phyloP scores from a whole-genome alignment of 176 grass and related monocot genomes.

The Olyra latifolia region DNA sequence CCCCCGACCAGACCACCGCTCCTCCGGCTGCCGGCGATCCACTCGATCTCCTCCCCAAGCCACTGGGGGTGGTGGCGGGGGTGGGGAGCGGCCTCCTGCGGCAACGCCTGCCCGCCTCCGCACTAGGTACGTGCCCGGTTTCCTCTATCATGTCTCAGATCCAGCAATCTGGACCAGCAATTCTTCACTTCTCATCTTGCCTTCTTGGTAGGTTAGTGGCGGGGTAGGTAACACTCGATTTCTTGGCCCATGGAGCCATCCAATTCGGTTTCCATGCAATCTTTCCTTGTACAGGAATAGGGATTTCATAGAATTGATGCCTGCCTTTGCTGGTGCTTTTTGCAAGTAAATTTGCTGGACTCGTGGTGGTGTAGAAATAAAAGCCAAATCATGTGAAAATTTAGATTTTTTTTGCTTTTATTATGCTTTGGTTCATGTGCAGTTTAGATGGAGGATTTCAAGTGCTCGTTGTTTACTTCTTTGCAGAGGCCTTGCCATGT shows the following conservation, averaged over 20 bases:
- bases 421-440: neutral
- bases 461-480: neutral
- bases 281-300: neutral
- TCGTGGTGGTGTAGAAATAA: neutral
- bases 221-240: neutral
- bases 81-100: neutral
- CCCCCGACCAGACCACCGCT: neutral
- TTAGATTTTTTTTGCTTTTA: neutral
- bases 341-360: neutral
- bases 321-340: neutral
- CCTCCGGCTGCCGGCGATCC: neutral
- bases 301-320: neutral
- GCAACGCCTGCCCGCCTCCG: neutral
- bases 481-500: slow-evolving; percentile 37
- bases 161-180: neutral
- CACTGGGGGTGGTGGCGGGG: neutral
- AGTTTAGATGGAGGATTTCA: neutral
- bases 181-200: neutral
- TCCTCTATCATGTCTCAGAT: neutral
- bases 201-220: neutral
- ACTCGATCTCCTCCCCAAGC: neutral
- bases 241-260: neutral
- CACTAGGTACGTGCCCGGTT: neutral
- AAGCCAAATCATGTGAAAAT: neutral
- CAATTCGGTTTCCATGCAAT: neutral